These are phyloP conservation scores for Aeschynomene evenia DNA, from an alignment of 306 rosid genomes.

Conservation along the genomic window DNA sequence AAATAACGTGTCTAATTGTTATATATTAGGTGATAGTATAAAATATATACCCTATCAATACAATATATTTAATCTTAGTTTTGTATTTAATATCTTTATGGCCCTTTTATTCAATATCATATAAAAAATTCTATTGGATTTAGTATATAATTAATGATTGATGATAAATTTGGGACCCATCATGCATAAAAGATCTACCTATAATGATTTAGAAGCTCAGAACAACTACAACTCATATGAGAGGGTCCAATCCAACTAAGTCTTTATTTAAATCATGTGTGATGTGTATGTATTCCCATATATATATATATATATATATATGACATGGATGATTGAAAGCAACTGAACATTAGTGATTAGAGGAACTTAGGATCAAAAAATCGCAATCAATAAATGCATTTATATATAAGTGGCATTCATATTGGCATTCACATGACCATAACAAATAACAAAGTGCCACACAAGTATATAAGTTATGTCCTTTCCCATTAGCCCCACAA, in stretches of 20 bases:
- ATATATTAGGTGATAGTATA: too few species aligned
- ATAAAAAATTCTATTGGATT: not conserved
- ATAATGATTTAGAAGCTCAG: not conserved
- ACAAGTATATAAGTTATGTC: not conserved
- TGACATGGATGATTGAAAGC: not conserved
- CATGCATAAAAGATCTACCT: not conserved
- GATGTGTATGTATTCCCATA: not conserved
- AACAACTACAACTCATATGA: not conserved
- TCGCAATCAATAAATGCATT: not conserved
- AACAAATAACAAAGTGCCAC: not conserved
- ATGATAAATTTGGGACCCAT: not conserved
- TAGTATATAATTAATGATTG: not conserved
- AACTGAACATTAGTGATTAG: not conserved
- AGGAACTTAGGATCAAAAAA: not conserved
- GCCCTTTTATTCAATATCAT: too few species aligned
- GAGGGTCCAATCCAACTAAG: not conserved
- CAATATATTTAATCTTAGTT: too few species aligned
- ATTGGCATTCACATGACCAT: not conserved
- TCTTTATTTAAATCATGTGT: not conserved
- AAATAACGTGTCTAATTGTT: too few species aligned
- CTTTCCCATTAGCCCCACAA: not conserved
- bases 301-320: too few species aligned
- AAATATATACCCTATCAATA: too few species aligned
- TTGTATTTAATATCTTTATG: too few species aligned
- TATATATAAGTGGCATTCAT: not conserved